Evolutionary conservation across 257 asterid species (phyloP), one percentile per base, ranked within the genome.

Genomic region (Forsythia suspensa): DNA sequence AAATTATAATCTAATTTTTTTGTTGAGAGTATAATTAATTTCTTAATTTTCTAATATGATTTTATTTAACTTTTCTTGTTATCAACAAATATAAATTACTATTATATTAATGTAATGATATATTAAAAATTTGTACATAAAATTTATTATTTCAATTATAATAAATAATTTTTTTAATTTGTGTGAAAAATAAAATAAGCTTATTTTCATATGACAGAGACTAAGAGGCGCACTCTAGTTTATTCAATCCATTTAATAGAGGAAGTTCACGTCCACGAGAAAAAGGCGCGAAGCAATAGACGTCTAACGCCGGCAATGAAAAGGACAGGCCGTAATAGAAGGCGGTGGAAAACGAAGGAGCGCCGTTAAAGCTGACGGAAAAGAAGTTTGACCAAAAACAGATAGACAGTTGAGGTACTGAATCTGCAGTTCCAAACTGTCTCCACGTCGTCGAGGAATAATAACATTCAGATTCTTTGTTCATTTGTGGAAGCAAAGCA

Each of bases 301-400:
- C 86, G 88, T 80, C 85, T 80, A 74, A 76, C 85, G 86, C 85
- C 90, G 90, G 89, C 86, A 66, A 72, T 42, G 83, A 77, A 72
- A 86, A 73, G 65, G 84, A 86, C 84, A 74, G 82, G 81, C 87
- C 86, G 87, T 82, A 8, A 20, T 21, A 21, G 13, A 59, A 59
- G 37, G 63, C 6, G 21, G 71, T 44, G 69, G 73, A 46, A 72
- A 86, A 77, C 63, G 85, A 86, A 81, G 77, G 84, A 73, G 79
- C 69, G 83, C 87, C 87, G 88, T 80, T 79, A 78, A 86, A 71
- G 55, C 67, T 20, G 75, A 87, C 83, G 6, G 89, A 51, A 77
- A 79, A 77, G 70, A 74, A 52, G 88, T 81, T 80, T 86, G 84
- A 87, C 88, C 77, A 21, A 46, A 59, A 34, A 8, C 71, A 72